phyloP scores from a whole-genome alignment of 164 flowering plant species.

The Tinospora cordifolia region DNA sequence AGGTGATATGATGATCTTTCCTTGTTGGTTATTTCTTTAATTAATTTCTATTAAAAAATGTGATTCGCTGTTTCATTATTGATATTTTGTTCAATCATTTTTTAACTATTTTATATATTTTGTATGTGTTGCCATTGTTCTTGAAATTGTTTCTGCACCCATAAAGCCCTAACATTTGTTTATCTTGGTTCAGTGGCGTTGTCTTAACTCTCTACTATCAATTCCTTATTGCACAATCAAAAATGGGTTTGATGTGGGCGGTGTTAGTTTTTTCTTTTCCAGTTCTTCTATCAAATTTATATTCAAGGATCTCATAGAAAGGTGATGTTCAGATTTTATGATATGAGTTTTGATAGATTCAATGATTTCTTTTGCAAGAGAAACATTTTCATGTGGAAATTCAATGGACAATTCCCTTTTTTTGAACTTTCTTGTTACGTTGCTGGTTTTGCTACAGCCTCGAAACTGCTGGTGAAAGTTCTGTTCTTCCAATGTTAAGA shows the following conservation, averaged over 20 bases:
- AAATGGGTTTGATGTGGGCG: conserved; percentile 30
- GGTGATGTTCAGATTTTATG: conserved; percentile 32
- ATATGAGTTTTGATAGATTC: neutral
- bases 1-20: no score
- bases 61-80: no score
- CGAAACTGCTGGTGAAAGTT: conserved; percentile 86
- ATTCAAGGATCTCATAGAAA: conserved; percentile 63
- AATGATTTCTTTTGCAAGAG: neutral
- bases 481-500: conserved; percentile 79
- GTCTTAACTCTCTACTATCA: conserved; percentile 63
- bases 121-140: no score
- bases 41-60: no score
- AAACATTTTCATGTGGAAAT: neutral
- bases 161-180: conserved; percentile 14
- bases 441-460: conserved; percentile 43
- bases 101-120: no score
- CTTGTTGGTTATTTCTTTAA: no score
- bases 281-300: conserved; percentile 33
- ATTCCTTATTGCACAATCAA: conserved; percentile 35
- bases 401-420: neutral
- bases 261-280: conserved; percentile 34
- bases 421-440: neutral
- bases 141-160: no score
- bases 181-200: conserved; percentile 63
- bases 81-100: no score